phyloP scores from a whole-genome alignment of 2,329 filamentous ascomycete species.

The Nemania sp. region DNA sequence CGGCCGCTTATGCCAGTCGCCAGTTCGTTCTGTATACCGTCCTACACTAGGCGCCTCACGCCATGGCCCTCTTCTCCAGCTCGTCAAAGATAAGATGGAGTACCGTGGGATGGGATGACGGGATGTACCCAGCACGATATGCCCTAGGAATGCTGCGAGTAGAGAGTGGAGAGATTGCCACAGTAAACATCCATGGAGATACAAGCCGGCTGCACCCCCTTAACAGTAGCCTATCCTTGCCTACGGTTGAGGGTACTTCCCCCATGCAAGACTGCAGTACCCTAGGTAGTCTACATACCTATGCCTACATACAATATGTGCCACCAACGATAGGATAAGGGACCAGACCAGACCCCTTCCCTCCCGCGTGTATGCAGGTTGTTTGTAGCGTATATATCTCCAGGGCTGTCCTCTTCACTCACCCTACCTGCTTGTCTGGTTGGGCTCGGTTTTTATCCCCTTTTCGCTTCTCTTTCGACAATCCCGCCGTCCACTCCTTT shows the following conservation, averaged over 20 bases:
- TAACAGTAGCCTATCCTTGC: slow-evolving; percentile 1
- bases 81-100: slow-evolving; percentile 32
- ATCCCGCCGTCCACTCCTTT: slow-evolving; percentile 16
- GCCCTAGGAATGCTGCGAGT: slow-evolving; percentile 1
- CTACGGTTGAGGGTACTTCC: background rate
- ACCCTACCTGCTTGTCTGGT: slow-evolving; percentile 1
- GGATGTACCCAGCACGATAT: background rate
- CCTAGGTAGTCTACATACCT: background rate
- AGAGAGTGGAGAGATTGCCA: slow-evolving; percentile 15
- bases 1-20: background rate
- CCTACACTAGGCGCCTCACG: slow-evolving; percentile 20
- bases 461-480: slow-evolving; percentile 16
- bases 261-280: background rate
- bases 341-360: slow-evolving; percentile 6
- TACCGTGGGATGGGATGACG: background rate
- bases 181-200: slow-evolving; percentile 9
- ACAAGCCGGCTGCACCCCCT: slow-evolving; percentile 7
- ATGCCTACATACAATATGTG: background rate
- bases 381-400: slow-evolving; percentile 30
- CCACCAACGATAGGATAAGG: slow-evolving; percentile 18
- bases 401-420: background rate
- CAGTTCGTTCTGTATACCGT: too few species aligned
- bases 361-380: background rate
- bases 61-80: slow-evolving; percentile 22
- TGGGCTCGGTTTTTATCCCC: slow-evolving; percentile 16